Base-by-base conservation (phyloP, 805 yeast species). In the Saccharomycopsis sp. region DNA sequence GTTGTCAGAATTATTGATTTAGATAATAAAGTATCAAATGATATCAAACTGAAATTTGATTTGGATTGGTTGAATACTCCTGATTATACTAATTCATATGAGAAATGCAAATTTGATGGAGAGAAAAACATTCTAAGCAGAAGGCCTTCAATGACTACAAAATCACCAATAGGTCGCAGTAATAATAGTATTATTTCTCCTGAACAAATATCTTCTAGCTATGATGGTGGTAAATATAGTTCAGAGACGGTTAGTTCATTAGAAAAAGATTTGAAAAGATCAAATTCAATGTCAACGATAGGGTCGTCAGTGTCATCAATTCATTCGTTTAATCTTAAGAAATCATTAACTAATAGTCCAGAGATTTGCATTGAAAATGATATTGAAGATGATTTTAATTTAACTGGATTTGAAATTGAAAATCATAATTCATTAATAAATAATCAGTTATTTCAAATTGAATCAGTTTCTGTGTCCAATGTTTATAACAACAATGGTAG, bases 401-500 rank as follows among this genome's bases (percentile, higher is more conserved):
- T 44, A 11, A 37, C 44, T 42, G 29, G 40, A 17, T 28, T 38
- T 26, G 35, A 39, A 33, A 23, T 37, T n/a, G 45, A 46, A 14
- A 29, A 41, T 31, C 29, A 17, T 44, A 4, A 22, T 34, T n/a
- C 44, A 41, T 22, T 16, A 24, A 41, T 17, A 28, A 31, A 9
- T 9, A 20, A 26, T 9, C 19, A 5, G n/a, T 27, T 5, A 51
- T 41, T 6, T 37, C 70, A 72, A 0, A 51, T 60, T 4, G 53
- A 65, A 2, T 65, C 22, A 9, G 47, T 67, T 2, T 52, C 62
- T 3, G 69, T 72, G 9, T 58, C 60, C 43, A 67, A 71, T 38
- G 72, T 65, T 21, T 63, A 66, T 17, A 58, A 62, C 19, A 60
- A 56, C 48, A 62, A 69, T 34, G 70, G 71, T n/a, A 53, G 75